Percentiles rank a stretch among this genome's conserved stretches.
phyloP scores from a whole-genome alignment of 306 rosid genomes.

The Acmispon strigosus region DNA sequence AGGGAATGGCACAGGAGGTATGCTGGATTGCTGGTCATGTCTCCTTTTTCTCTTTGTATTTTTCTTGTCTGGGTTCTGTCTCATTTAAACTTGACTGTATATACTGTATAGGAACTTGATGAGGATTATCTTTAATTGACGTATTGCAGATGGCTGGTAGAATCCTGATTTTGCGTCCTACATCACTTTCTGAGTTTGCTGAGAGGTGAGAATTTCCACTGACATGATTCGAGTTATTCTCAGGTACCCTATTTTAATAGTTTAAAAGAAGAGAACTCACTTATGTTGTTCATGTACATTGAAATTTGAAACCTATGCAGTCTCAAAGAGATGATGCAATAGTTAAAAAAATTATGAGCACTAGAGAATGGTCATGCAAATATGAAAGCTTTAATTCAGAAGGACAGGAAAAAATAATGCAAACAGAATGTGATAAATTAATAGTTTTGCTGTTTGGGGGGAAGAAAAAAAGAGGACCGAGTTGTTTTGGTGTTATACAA shows the following conservation, averaged over 20 bases:
- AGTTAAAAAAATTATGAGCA: background rate
- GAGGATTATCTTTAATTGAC: constrained; percentile 15
- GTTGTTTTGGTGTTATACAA: background rate
- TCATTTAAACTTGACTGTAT: background rate
- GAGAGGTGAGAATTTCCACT: constrained; percentile 49
- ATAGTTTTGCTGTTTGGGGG: background rate
- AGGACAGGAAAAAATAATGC: background rate
- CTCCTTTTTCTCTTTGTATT: background rate
- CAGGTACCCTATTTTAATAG: background rate
- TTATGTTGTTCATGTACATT: background rate
- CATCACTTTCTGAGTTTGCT: constrained; percentile 74
- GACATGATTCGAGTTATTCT: background rate
- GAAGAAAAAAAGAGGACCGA: no score
- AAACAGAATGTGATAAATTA: background rate
- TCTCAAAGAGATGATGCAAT: background rate
- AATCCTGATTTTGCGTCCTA: constrained; percentile 70
- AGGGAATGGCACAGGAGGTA: constrained; percentile 89
- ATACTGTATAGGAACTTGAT: background rate
- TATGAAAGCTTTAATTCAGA: background rate
- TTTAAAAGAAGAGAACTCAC: background rate
- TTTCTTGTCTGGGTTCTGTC: background rate
- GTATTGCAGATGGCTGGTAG: constrained; percentile 79
- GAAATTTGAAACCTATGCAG: background rate
- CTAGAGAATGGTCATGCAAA: background rate
- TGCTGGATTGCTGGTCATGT: constrained; percentile 13